Evolutionary conservation across 257 asterid species (phyloP), one percentile per base, ranked within the genome.

Genomic region (Cruciata laevipes): DNA sequence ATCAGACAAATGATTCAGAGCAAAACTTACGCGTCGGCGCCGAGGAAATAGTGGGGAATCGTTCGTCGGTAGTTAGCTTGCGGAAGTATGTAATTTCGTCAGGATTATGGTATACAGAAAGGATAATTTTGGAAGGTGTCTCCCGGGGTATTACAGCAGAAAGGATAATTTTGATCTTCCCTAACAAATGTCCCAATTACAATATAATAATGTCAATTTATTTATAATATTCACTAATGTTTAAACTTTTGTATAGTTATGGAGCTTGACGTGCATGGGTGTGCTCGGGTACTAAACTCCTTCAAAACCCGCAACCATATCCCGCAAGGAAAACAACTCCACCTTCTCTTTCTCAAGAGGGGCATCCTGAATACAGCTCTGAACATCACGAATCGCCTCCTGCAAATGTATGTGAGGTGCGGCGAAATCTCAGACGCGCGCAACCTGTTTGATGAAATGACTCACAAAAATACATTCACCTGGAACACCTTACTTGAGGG

Each of bases 401-500:
- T 89, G 12, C 98, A 92, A 4, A 87, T 89, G 95, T 89, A 89
- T 49, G 10, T 61, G 0, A 79, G 87, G 79, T 92, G 89, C 71
- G 93, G 91, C 8, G 73, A 70, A 55, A 47, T 85, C 11, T 32
- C 58, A 0, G 86, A 86, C 33, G 96, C 93, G 7, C 80, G 73
- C 0, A 71, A 61, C 2, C 73, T 89, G 89, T 92, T 92, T 20
- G 97, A 84, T 35, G 95, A 92, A 75, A 89, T 89, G 86, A 75
- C 88, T 69, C 71, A 79, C 20, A 81, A 88, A 76, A 92, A 86
- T 32, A 55, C 63, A 52, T 92, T 89, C 82, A 74, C 93, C 61
- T 89, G 93, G 95, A 92, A 87, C 67, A 79, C 86, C 55, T 76
- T 92, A 80, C 83, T 89, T 25, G 98, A 89, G 77, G 91, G 93